Conservation (phyloP, 1,284 basidiomycete species). For the Ganoderma resinaceum region DNA sequence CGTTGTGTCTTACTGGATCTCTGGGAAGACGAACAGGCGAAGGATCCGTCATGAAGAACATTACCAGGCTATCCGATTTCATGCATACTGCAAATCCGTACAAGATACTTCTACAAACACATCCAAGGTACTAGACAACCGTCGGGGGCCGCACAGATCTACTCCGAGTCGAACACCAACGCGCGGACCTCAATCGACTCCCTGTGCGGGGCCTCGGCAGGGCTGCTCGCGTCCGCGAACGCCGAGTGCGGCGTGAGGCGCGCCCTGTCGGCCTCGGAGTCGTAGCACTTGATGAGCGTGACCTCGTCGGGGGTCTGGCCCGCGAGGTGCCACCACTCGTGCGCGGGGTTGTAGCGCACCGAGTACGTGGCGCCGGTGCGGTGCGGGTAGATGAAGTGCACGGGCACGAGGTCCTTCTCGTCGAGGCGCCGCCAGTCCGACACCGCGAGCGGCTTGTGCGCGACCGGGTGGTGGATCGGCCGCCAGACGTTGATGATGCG, state of each 20-base stretch:
- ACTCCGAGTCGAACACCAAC: constrained; percentile 45
- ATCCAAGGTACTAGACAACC: background rate
- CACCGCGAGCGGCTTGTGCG: constrained; percentile 56
- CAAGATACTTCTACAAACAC: background rate
- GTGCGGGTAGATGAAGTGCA: constrained; percentile 34
- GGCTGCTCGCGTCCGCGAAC: constrained; percentile 49
- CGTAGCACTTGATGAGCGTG: constrained; percentile 55
- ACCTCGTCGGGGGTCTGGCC: constrained; percentile 52
- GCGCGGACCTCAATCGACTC: constrained; percentile 50
- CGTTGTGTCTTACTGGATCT: background rate
- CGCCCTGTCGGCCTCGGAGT: constrained; percentile 47
- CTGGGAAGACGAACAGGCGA: background rate
- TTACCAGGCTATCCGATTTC: background rate
- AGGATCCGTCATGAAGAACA: background rate
- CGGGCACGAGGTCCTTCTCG: constrained; percentile 34
- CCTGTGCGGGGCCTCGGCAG: constrained; percentile 46
- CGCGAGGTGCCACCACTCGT: constrained; percentile 66
- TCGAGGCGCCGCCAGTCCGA: constrained; percentile 49
- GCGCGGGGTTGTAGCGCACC: constrained; percentile 56
- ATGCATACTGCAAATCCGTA: background rate
- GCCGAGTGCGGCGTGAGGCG: constrained; percentile 54
- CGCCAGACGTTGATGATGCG: constrained; percentile 66
- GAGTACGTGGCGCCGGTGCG: constrained; percentile 59
- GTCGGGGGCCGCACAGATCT: background rate
- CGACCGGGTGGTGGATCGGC: constrained; percentile 53